Conservation (phyloP, 495 filamentous ascomycete genomes). For the Trichoderma virens region DNA sequence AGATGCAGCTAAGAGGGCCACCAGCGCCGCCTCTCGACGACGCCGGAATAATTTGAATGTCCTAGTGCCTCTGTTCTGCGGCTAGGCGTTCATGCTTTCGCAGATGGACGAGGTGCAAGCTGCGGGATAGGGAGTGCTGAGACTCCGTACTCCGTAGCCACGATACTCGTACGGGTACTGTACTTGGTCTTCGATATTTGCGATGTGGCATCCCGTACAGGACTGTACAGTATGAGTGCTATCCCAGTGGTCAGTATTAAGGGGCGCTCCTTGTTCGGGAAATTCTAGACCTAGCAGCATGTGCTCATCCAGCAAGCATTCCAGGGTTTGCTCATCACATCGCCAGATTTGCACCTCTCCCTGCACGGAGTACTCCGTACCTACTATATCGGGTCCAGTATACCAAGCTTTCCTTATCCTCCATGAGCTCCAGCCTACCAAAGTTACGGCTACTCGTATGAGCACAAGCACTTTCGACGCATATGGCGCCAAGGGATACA, state of each 20-base stretch:
- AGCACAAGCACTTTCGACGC: too few species aligned
- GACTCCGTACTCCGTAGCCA: not conserved
- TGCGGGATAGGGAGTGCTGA: not conserved
- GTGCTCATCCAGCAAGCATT: not conserved
- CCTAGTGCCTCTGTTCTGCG: not conserved
- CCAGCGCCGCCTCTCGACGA: not conserved
- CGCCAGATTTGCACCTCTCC: not conserved
- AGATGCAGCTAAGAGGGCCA: not conserved
- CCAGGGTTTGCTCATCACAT: not conserved
- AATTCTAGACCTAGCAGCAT: not conserved
- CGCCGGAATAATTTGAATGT: not conserved
- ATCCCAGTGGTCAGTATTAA: not conserved
- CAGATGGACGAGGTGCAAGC: not conserved
- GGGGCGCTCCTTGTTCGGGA: not conserved
- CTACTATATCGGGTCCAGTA: not conserved
- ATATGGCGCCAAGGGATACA: too few species aligned
- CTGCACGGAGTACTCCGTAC: not conserved
- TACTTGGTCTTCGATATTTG: not conserved
- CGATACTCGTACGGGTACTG: too few species aligned
- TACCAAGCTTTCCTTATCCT: not conserved
- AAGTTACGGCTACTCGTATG: too few species aligned
- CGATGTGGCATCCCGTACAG: not conserved
- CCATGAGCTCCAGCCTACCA: too few species aligned
- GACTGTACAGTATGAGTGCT: too few species aligned
- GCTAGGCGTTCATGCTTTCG: not conserved